Base-by-base conservation (phyloP, 2,329 filamentous ascomycete genomes). In the Talaromyces sp. region DNA sequence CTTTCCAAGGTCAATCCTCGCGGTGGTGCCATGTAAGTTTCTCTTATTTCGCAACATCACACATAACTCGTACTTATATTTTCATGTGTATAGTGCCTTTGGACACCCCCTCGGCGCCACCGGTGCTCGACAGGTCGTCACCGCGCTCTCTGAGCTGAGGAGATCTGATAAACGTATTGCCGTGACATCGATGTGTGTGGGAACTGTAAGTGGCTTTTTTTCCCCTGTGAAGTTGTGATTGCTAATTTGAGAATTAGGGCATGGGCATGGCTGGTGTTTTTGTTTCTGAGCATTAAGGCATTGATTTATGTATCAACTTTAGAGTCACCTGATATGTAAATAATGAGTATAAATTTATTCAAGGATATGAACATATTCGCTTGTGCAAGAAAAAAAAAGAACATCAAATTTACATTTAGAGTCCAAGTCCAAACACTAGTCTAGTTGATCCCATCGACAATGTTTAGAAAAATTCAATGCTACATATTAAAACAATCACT, bases 111-210 rank as follows among this genome's bases (percentile, higher is more conserved):
- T 96, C 15, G 93, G 93, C 57, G 93, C 91, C 75, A 97, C 93
- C 0, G 93, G 93, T 61, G 93, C 92, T 15, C 85, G 93, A 69
- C 93, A 97, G 80, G 91, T 96, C 44, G 91, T 90, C 67, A 96
- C 93, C 33, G 80, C 96, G 68, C 80, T 97, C 64, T 93, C 92
- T 65, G 93, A 96, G 83, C 78, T 96, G 67, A 88, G 85, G 81
- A 83, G 93, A 74, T 92, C 85, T 60, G 86, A 88, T 59, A 83
- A 93, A 82, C 88, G 88, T 81, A 77, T 97, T 62, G 92, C 92
- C 36, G 86, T 96, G 52, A 96, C 91, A 19, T 92, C 88, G 72
- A 97, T 97, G 93, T 97, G 93, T 77, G 81, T 97, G 47, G 93
- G 93, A 63, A 97, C 92, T 1, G 93, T 76, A 68, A 72, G 92